Evolutionary conservation across 2,329 filamentous ascomycete species (phyloP).

Genomic region (Penicillium griseofulvum): DNA sequence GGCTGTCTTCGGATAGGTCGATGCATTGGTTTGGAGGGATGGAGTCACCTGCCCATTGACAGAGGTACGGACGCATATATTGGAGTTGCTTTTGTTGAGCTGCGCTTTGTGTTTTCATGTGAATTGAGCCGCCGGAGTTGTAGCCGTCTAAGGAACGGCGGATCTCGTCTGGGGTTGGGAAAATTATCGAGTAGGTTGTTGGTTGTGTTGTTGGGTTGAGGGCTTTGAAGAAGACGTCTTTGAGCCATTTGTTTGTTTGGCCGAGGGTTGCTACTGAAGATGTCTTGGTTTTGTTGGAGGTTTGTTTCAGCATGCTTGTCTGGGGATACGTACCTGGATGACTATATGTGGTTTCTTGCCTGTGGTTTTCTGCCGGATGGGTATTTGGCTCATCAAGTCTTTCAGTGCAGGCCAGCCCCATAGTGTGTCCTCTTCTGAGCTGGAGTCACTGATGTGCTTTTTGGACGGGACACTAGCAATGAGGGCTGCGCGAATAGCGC

Average conservation of each 20-base stretch:
- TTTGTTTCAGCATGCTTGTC: not conserved
- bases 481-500: constrained; percentile 64
- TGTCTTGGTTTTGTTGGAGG: constrained; percentile 54
- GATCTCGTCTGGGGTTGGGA: constrained; percentile 77
- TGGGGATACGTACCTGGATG: constrained; percentile 31
- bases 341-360: constrained; percentile 36
- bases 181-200: constrained; percentile 68
- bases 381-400: constrained; percentile 57
- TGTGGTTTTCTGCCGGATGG: constrained; percentile 35
- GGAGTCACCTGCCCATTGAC: constrained; percentile 70
- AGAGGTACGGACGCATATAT: constrained; percentile 68
- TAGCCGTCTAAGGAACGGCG: constrained; percentile 76
- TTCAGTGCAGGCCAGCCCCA: constrained; percentile 75
- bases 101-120: constrained; percentile 70
- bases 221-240: constrained; percentile 58
- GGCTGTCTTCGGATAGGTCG: constrained; percentile 10
- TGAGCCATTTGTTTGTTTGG: constrained; percentile 68
- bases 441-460: constrained; percentile 50
- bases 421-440: constrained; percentile 50
- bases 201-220: constrained; percentile 26
- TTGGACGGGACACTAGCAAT: constrained; percentile 76
- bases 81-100: constrained; percentile 71
- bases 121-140: constrained; percentile 72
- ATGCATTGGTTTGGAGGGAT: constrained; percentile 5
- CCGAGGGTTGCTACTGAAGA: constrained; percentile 83